Base-by-base conservation (phyloP, 257 asterid genomes). In the Jasminum sambac region DNA sequence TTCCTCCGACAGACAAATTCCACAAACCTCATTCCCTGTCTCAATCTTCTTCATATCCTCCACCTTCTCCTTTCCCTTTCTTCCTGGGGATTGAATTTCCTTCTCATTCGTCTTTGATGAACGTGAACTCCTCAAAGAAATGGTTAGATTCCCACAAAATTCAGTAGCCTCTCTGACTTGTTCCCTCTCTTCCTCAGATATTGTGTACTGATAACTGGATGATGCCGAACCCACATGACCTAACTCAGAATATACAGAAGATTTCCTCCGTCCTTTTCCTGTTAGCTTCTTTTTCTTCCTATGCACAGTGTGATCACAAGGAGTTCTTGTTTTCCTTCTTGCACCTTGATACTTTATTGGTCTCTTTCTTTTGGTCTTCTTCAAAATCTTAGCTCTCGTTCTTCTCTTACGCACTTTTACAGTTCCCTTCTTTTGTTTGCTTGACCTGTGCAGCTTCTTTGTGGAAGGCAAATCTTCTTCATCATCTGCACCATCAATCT, bases 101-200 rank as follows among this genome's bases (percentile, higher is more conserved):
- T 76, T 78, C 65, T 73, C 74, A 23, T 43, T 17, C 67, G 38
- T 64, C 82, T 78, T 78, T 41, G 58, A 73, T 50, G 83, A 78
- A 52, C 40, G 34, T 48, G 88, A 83, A 74, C 77, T 83, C 90
- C 91, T 87, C 82, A 79, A 71, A 75, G 71, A 61, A 65, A 83
- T 58, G 42, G 59, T 50, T 58, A 74, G 65, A 73, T 74, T 79
- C 44, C 86, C 76, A 64, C 90, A 87, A 41, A 87, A 72, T 63
- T 71, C 78, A 72, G 37, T 77, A 65, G 96, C 97, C 79, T 92
- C 97, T 82, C 81, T 87, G 74, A 92, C 44, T 78, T 88, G 96
- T 73, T 92, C 91, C 69, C 97, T 88, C 87, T 92, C 98, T 87
- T 92, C 98, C 76, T 92, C 98, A 40, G 97, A 92, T 37, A 87